Conservation (phyloP, 164 flowering plant species). For the Pachysandra terminalis region DNA sequence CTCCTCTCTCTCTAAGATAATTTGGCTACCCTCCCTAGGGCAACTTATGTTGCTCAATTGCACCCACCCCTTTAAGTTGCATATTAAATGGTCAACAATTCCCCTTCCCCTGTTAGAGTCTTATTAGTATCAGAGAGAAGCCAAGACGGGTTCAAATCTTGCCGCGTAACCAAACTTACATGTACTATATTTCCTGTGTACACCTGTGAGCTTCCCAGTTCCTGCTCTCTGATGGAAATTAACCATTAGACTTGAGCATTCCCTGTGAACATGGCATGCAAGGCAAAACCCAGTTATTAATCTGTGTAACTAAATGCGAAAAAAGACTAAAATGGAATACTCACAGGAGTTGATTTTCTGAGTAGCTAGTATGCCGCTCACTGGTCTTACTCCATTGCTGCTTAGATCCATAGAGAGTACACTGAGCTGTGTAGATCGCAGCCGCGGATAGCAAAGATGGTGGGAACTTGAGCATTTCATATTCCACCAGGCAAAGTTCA, state of each 20-base stretch:
- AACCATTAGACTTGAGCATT: slow-evolving; percentile 46
- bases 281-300: neutral
- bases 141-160: slow-evolving; percentile 27
- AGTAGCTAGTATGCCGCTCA: slow-evolving; percentile 47
- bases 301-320: neutral
- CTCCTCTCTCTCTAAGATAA: no score
- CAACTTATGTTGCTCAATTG: slow-evolving; percentile 15
- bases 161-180: slow-evolving; percentile 30
- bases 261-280: slow-evolving; percentile 24
- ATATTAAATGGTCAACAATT: no score
- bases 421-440: slow-evolving; percentile 71
- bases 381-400: slow-evolving; percentile 55
- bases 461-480: slow-evolving; percentile 63
- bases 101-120: neutral
- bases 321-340: slow-evolving; percentile 6
- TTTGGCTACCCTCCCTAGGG: neutral
- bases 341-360: slow-evolving; percentile 59
- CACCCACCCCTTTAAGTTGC: neutral
- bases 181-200: slow-evolving; percentile 42
- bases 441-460: slow-evolving; percentile 81
- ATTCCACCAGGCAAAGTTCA: slow-evolving; percentile 73
- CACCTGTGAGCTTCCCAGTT: slow-evolving; percentile 42
- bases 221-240: slow-evolving; percentile 40
- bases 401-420: slow-evolving; percentile 36
- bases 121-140: slow-evolving; percentile 24